Evolutionary conservation across 495 filamentous ascomycete species (phyloP).

Genomic region (Daldinia decipiens): DNA sequence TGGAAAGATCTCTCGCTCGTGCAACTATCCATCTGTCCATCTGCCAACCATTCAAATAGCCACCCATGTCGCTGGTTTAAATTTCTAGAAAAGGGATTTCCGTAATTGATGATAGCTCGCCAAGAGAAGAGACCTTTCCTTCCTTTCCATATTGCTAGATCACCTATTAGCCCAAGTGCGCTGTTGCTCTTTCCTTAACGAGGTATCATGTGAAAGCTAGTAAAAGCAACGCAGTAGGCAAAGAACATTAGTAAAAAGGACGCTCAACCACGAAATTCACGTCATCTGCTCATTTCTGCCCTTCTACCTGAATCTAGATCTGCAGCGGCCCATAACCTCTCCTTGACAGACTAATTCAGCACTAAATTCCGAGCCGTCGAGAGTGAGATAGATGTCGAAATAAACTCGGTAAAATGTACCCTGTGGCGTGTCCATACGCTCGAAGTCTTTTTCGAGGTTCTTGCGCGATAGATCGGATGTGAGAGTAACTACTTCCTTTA

Average conservation of each 20-base stretch:
- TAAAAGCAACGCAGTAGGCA: constrained; percentile 35
- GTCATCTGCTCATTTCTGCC: constrained; percentile 3
- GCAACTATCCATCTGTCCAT: constrained; percentile 18
- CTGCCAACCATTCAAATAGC: constrained; percentile 14
- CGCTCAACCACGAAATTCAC: constrained; percentile 14
- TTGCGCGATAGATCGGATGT: constrained; percentile 97
- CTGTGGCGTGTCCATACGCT: constrained; percentile 98
- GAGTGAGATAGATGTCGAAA: constrained; percentile 85
- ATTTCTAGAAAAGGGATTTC: constrained; percentile 19
- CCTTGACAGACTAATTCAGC: constrained; percentile 98
- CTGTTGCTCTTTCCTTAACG: constrained; percentile 31
- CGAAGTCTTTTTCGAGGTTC: constrained; percentile 98
- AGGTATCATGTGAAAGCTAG: constrained; percentile 43
- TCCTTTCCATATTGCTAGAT: constrained; percentile 15
- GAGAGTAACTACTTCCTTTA: constrained; percentile 98
- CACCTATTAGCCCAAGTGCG: constrained; percentile 23
- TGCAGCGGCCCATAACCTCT: constrained; percentile 97
- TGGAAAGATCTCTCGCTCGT: constrained; percentile 17
- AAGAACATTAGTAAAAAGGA: constrained; percentile 27
- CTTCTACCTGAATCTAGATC: constrained; percentile 77
- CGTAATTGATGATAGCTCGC: constrained; percentile 4
- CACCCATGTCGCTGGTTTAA: constrained; percentile 15
- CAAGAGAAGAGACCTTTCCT: constrained; percentile 16
- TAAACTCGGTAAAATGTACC: constrained; percentile 95
- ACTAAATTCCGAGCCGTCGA: constrained; percentile 97